These are phyloP conservation scores for Cystobasidium slooffiae DNA, from an alignment of 1,284 basidiomycete genomes.

Conservation along the genomic window DNA sequence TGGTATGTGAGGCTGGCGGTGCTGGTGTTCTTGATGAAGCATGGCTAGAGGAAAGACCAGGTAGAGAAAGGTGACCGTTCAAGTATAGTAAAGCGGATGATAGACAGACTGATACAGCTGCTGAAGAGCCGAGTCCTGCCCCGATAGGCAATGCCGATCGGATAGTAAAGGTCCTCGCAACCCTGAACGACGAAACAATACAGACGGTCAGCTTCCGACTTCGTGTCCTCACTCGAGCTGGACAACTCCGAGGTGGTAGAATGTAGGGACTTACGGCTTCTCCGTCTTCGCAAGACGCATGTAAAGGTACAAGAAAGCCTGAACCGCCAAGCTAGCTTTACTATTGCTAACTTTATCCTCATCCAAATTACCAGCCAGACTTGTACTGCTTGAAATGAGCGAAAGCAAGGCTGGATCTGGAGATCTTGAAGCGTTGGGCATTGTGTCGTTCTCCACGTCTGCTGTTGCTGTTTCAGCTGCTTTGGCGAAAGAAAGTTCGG, in stretches of 20 bases:
- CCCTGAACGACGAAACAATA: not conserved
- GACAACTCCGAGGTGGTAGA: constrained; percentile 8
- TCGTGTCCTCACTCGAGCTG: not conserved
- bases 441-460: constrained; percentile 36
- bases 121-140: constrained; percentile 97
- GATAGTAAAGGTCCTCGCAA: constrained; percentile 74
- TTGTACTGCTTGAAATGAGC: constrained; percentile 7
- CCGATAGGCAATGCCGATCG: constrained; percentile 96
- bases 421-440: constrained; percentile 37
- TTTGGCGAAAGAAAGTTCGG: constrained; percentile 80
- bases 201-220: not conserved
- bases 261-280: constrained; percentile 62
- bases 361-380: constrained; percentile 19
- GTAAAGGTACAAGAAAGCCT: constrained; percentile 92
- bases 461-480: constrained; percentile 51
- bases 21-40: constrained; percentile 59
- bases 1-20: constrained; percentile 63
- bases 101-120: constrained; percentile 87
- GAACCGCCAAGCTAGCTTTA: constrained; percentile 58
- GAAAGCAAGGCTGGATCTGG: constrained; percentile 36
- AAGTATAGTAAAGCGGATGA: constrained; percentile 73
- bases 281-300: constrained; percentile 70
- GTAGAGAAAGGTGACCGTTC: constrained; percentile 63
- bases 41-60: constrained; percentile 55
- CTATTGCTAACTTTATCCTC: constrained; percentile 5